phyloP scores from a whole-genome alignment of 352 stramenopile species.

The Phytophthora boehmeriae region DNA sequence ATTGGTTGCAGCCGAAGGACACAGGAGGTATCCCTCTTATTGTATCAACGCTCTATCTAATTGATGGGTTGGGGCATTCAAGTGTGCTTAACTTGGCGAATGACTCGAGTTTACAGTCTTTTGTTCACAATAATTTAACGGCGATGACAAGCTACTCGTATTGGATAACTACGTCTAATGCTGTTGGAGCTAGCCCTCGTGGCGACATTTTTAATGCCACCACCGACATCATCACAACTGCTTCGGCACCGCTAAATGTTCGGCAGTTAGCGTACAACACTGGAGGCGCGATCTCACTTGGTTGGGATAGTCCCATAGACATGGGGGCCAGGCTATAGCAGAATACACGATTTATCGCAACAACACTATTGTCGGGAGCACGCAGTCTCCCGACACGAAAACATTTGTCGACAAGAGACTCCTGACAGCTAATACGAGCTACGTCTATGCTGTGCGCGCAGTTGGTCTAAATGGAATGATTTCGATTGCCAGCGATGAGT shows the following conservation, averaged over 20 bases:
- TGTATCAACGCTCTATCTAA: constrained; percentile 34
- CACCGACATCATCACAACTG: constrained; percentile 46
- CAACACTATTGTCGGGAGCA: constrained; percentile 28
- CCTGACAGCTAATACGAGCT: constrained; percentile 42
- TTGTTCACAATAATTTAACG: constrained; percentile 51
- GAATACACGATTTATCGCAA: constrained; percentile 66
- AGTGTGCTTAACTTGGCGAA: constrained; percentile 30
- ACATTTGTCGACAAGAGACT: constrained; percentile 45
- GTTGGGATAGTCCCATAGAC: constrained; percentile 61
- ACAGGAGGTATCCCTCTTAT: constrained; percentile 38
- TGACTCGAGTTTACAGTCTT: constrained; percentile 29
- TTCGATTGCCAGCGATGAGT: constrained; percentile 43
- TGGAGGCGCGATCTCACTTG: constrained; percentile 61
- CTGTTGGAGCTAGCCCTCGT: constrained; percentile 42
- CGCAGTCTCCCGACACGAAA: constrained; percentile 18
- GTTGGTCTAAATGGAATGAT: constrained; percentile 45
- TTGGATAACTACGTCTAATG: constrained; percentile 40
- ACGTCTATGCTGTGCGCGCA: constrained; percentile 53
- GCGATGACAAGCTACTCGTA: constrained; percentile 62
- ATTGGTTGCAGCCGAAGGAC: constrained; percentile 37
- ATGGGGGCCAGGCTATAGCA: constrained; percentile 49
- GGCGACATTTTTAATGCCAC: constrained; percentile 36
- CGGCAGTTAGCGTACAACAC: constrained; percentile 45
- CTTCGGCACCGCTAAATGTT: constrained; percentile 54
- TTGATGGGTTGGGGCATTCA: constrained; percentile 13